Evolutionary conservation across 1,284 basidiomycete genomes (phyloP), one percentile per base, ranked within the genome.

Genomic region (Ceratorhiza oryzae-sativae): DNA sequence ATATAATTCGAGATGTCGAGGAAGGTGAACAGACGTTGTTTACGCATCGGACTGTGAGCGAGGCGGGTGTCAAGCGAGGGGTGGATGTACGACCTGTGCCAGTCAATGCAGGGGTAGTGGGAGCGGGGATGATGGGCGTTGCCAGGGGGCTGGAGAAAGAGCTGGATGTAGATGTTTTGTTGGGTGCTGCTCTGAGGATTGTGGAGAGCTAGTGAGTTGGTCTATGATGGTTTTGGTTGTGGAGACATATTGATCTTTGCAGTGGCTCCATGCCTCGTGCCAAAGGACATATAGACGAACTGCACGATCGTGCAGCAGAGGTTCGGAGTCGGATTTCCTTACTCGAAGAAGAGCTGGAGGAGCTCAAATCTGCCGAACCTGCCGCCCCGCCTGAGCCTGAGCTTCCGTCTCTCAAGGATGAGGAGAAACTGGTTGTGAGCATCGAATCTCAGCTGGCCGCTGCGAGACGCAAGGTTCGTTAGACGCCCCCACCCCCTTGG

Each of bases 261-360:
- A 67, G 63, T 42, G 63, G 63, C 5, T 67, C 63, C 20, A 67
- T 67, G 63, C 63, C 63, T 20, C 63, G 63, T 51, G 63, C 63
- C 25, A 53, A 55, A 42, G 48, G 49, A 27, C 63, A 67, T 23
- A 56, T 67, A 15, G 63, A 67, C 39, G 13, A 67, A 27, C 36
- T 67, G 6, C 63, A 53, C 12, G 51, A 53, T 13, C 63, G 63
- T 32, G 34, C 63, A 27, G 32, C 63, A 10, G 63, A 67, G 30
- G 63, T 55, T 12, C 63, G 63, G 13, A 67, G 34, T 27, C 63
- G 63, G 20, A 67, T 67, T 10, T 67, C 63, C 13, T 20, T 67
- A 10, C 51, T 67, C 15, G 63, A 67, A 67, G 63, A 67, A 4
- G 63, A 67, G 23, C 63, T 67, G n/a, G 63, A 67, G 23, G 63